Conservation (phyloP, 305 asterid species). For the Fraxinus platypoda region DNA sequence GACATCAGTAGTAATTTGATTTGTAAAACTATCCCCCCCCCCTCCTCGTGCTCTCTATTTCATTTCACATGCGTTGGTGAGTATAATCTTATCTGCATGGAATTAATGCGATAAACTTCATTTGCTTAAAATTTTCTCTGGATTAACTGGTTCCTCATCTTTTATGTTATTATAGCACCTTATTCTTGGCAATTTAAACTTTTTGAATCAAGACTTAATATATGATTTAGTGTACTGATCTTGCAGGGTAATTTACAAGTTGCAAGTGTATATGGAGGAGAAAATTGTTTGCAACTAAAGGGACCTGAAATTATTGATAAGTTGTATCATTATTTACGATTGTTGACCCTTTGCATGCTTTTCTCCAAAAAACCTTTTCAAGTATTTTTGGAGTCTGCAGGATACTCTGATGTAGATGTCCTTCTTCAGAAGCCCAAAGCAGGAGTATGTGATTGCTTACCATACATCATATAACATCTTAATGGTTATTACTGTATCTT, state of each 20-base stretch:
- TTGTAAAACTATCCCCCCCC: background rate
- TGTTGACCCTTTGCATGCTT: slow-evolving; percentile 66
- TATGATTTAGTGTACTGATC: slow-evolving; percentile 12
- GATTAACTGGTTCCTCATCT: background rate
- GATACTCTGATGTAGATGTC: slow-evolving; percentile 55
- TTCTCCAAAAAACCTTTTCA: slow-evolving; percentile 84
- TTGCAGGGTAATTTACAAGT: slow-evolving; percentile 79
- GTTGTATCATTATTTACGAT: slow-evolving; percentile 61
- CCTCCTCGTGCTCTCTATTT: background rate
- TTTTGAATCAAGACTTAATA: slow-evolving; percentile 11
- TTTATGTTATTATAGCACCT: background rate
- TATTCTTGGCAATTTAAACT: slow-evolving; percentile 2
- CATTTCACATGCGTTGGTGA: background rate
- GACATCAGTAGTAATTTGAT: background rate
- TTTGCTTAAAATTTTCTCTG: too few relatives aligned
- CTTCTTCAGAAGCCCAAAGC: slow-evolving; percentile 92
- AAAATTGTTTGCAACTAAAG: slow-evolving; percentile 57
- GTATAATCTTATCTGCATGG: background rate
- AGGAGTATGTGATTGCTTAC: slow-evolving; percentile 47
- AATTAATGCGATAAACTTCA: background rate
- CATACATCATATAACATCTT: background rate
- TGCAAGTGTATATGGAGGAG: slow-evolving; percentile 80
- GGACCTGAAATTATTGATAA: slow-evolving; percentile 62
- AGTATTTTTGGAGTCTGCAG: slow-evolving; percentile 67
- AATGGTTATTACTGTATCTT: background rate